Evolutionary conservation across 352 stramenopile species (phyloP).

Genomic region (Pythium scleroteichum): DNA sequence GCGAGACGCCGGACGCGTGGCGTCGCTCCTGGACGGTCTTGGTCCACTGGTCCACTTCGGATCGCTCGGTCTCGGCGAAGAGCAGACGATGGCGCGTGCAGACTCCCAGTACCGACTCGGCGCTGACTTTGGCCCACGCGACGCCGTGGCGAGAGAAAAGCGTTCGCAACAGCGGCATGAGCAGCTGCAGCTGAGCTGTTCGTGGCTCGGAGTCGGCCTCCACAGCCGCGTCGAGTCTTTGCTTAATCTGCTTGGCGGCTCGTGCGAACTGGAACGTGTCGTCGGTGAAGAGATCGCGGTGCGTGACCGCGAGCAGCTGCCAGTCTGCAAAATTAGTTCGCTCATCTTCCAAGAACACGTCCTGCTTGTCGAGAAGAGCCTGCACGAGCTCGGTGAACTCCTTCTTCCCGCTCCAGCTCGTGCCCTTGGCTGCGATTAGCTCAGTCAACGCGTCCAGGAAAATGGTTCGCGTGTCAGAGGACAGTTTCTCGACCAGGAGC

Average conservation of each 20-base stretch:
- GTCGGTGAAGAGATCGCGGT: conserved; percentile 74
- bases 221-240: conserved; percentile 44
- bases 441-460: conserved; percentile 52
- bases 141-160: conserved; percentile 50
- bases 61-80: conserved; percentile 49
- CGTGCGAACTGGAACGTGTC: conserved; percentile 83
- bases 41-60: conserved; percentile 70
- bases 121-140: conserved; percentile 60
- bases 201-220: conserved; percentile 3
- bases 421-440: conserved; percentile 44
- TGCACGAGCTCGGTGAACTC: conserved; percentile 58
- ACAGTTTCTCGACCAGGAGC: conserved; percentile 49
- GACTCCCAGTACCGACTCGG: conserved; percentile 56
- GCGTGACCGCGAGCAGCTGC: conserved; percentile 59
- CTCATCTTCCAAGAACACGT: conserved; percentile 24
- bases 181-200: conserved; percentile 23
- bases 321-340: conserved; percentile 37
- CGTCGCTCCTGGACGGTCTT: conserved; percentile 55
- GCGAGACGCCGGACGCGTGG: conserved; percentile 33
- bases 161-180: conserved; percentile 70
- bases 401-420: conserved; percentile 46
- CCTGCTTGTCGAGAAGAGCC: conserved; percentile 38
- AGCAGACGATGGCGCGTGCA: conserved; percentile 53
- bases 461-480: conserved; percentile 32
- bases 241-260: conserved; percentile 58